Conservation (phyloP, 2,329 filamentous ascomycete genomes). For the Cladosporium colombiae region DNA sequence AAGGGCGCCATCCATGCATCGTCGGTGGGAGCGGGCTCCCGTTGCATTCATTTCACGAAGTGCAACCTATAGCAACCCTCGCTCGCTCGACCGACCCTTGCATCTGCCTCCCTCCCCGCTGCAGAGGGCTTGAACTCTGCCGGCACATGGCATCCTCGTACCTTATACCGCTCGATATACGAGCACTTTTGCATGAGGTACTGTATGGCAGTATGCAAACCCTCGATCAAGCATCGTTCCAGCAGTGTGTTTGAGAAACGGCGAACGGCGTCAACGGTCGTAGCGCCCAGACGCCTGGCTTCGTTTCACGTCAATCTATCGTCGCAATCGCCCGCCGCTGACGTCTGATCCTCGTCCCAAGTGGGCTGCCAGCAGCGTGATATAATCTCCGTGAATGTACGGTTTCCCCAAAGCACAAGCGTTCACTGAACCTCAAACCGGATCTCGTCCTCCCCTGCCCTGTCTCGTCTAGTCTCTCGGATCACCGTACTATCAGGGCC, state of each 20-base stretch:
- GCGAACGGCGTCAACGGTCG: constrained; percentile 8
- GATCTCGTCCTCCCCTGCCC: neutral
- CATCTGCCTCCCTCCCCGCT: neutral
- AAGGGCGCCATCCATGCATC: neutral
- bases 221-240: neutral
- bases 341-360: constrained; percentile 2
- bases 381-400: neutral
- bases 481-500: constrained; percentile 1
- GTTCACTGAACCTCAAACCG: constrained; percentile 5
- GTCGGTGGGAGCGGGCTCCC: neutral
- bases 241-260: neutral
- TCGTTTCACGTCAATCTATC: constrained; percentile 3
- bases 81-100: neutral
- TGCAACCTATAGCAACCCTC: constrained; percentile 1
- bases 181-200: neutral
- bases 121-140: constrained; percentile 2
- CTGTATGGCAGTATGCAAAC: neutral
- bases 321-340: constrained; percentile 11
- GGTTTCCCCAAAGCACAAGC: constrained; percentile 6
- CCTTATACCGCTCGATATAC: neutral
- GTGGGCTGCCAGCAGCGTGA: neutral
- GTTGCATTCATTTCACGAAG: constrained; percentile 1
- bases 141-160: constrained; percentile 1
- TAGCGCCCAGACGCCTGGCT: constrained; percentile 5
- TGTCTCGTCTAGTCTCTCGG: constrained; percentile 1